Percentiles rank a stretch among this genome's conserved stretches.
phyloP scores from a whole-genome alignment of 2,329 filamentous ascomycete genomes.

The Colletotrichum chrysophilum region DNA sequence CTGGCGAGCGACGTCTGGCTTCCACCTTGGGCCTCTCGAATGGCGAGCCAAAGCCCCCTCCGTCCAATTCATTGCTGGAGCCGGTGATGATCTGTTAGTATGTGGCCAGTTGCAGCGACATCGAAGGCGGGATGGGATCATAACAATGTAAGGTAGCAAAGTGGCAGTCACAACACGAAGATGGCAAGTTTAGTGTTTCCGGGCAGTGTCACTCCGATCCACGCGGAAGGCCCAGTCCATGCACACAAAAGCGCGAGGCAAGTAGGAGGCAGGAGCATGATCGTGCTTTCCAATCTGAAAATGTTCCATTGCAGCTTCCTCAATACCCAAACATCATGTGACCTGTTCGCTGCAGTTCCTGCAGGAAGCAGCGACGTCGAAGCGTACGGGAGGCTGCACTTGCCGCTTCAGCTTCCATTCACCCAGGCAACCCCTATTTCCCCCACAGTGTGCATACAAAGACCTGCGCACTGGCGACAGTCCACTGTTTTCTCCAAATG shows the following conservation, averaged over 20 bases:
- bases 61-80: constrained; percentile 47
- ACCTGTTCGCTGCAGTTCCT: not conserved
- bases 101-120: not conserved
- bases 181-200: not conserved
- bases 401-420: not conserved
- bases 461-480: not conserved
- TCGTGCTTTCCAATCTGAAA: not conserved
- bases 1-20: constrained; percentile 38
- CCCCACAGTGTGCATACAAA: not conserved
- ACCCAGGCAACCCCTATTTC: not conserved
- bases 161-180: not conserved
- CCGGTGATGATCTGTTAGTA: too few species aligned
- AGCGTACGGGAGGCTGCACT: not conserved
- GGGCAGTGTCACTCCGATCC: not conserved
- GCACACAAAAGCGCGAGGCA: not conserved
- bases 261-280: not conserved
- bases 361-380: not conserved
- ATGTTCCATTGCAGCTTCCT: not conserved
- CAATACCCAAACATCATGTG: not conserved
- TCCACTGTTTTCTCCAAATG: constrained; percentile 7
- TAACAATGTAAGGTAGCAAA: not conserved
- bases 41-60: constrained; percentile 42
- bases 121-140: not conserved
- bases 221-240: not conserved
- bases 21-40: constrained; percentile 35